phyloP scores from a whole-genome alignment of 164 flowering plant species.

The Warburgia ugandensis region DNA sequence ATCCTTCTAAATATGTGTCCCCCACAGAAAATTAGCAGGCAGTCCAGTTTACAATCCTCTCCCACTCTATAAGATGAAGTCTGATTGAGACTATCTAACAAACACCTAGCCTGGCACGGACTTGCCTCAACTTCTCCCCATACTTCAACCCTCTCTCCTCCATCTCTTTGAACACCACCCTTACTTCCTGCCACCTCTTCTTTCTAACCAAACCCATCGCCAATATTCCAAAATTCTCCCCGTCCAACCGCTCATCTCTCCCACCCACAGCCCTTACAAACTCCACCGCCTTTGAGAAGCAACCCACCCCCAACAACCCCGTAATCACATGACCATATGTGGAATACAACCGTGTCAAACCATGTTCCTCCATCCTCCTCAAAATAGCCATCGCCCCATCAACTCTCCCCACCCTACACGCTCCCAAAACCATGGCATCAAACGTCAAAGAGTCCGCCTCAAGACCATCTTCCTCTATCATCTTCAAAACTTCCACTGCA shows the following conservation, averaged over 20 bases:
- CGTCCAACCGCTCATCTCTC: conserved; percentile 32
- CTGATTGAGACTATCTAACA: no score
- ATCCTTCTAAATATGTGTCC: no score
- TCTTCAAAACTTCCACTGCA: conserved; percentile 24
- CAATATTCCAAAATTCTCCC: conserved; percentile 38
- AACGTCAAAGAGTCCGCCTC: conserved; percentile 40
- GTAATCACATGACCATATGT: conserved; percentile 42
- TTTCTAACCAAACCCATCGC: conserved; percentile 26
- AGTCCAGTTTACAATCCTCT: no score
- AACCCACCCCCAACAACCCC: conserved; percentile 29
- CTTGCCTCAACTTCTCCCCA: conserved; percentile 24
- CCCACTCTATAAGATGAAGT: no score
- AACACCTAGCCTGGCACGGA: no score
- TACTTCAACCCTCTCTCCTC: conserved; percentile 26
- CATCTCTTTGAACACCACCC: conserved; percentile 44
- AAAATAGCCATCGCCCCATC: conserved; percentile 43
- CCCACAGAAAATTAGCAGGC: no score
- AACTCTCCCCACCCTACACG: conserved; percentile 47
- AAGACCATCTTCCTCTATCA: conserved; percentile 33
- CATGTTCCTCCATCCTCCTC: conserved; percentile 53
- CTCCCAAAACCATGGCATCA: conserved; percentile 62
- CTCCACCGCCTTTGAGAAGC: conserved; percentile 39
- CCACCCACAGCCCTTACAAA: conserved; percentile 41
- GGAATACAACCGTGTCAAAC: conserved; percentile 28
- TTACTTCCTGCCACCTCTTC: conserved; percentile 35